phyloP scores from a whole-genome alignment of 2,329 filamentous ascomycete species.

The Aureobasidium sp. region DNA sequence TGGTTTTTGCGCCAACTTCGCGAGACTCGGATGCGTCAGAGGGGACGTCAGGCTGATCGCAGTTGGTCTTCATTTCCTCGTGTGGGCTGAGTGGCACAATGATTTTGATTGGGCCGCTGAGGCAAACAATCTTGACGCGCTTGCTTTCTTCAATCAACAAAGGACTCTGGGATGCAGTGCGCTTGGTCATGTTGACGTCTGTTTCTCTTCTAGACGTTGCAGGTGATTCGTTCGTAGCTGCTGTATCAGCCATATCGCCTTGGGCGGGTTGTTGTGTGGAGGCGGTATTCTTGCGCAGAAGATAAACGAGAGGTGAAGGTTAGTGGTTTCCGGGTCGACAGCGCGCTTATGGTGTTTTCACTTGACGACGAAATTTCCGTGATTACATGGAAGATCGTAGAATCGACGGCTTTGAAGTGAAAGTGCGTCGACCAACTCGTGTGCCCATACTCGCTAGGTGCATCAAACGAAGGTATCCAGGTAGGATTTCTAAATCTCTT shows the following conservation, averaged over 20 bases:
- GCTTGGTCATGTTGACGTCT: not conserved
- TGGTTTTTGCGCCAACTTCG: not conserved
- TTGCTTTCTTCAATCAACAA: too few relatives aligned
- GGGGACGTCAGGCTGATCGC: not conserved
- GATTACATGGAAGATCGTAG: not conserved
- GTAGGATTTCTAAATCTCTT: too few relatives aligned
- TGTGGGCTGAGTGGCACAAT: not conserved
- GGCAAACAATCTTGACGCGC: not conserved
- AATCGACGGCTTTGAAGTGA: too few relatives aligned
- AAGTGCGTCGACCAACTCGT: too few relatives aligned
- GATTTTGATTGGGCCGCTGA: not conserved
- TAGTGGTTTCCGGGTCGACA: too few relatives aligned
- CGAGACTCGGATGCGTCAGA: not conserved
- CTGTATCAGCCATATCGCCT: not conserved
- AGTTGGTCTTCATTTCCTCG: not conserved
- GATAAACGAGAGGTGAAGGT: too few relatives aligned
- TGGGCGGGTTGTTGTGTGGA: not conserved
- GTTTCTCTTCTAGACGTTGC: not conserved
- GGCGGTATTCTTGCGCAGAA: not conserved
- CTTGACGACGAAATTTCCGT: not conserved
- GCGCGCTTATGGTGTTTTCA: not conserved
- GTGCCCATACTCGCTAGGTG: too few relatives aligned
- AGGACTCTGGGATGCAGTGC: not conserved
- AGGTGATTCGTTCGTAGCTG: not conserved
- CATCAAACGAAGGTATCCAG: too few relatives aligned